Evolutionary conservation across 345 rosid genomes (phyloP).

Genomic region (Eucalyptus regnans): DNA sequence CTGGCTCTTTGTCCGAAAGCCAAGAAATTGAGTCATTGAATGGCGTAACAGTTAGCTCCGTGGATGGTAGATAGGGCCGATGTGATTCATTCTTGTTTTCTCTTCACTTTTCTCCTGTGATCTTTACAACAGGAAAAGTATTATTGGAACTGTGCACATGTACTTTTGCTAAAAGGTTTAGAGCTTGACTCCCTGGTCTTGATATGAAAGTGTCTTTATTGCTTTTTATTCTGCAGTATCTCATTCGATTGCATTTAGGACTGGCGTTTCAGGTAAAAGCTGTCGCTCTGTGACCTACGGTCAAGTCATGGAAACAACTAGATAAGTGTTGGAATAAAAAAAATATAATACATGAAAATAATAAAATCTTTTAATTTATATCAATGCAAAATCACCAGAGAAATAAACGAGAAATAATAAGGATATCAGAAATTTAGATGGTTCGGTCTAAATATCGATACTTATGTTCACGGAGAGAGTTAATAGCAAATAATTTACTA

Average conservation of each 20-base stretch:
- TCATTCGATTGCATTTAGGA: not conserved
- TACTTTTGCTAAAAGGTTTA: not conserved
- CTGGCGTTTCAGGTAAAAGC: not conserved
- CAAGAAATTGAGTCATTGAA: not conserved
- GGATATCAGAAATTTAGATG: accelerated
- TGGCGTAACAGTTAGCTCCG: not conserved
- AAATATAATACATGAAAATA: accelerated
- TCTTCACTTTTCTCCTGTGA: not conserved
- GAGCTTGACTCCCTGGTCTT: not conserved
- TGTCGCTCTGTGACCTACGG: not conserved
- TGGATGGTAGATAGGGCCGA: not conserved
- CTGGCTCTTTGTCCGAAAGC: not conserved
- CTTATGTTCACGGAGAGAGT: accelerated
- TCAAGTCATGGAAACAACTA: not conserved
- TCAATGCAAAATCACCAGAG: accelerated
- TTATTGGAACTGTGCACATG: not conserved
- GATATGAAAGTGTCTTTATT: not conserved
- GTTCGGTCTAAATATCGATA: accelerated
- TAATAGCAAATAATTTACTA: accelerated
- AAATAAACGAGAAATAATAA: no score
- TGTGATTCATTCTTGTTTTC: not conserved
- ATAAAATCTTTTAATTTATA: accelerated
- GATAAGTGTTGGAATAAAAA: no score
- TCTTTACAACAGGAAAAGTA: not conserved
- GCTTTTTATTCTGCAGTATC: not conserved